Evolutionary conservation across 345 rosid genomes (phyloP).

Genomic region (Dipteronia sinensis): DNA sequence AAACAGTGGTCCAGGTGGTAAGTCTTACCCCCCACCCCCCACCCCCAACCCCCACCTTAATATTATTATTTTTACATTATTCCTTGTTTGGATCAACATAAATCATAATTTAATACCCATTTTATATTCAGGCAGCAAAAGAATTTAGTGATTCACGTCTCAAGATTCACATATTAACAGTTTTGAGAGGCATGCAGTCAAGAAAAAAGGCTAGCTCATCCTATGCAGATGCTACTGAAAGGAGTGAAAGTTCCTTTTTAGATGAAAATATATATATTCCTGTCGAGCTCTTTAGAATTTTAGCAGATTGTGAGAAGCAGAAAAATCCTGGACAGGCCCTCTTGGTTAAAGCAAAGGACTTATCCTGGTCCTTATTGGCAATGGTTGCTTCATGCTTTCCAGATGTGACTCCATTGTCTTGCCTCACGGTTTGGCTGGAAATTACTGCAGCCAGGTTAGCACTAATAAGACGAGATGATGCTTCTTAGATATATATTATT

Average conservation of each 20-base stretch:
- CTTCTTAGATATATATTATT: background rate
- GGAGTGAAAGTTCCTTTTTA: conserved; percentile 43
- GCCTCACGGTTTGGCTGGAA: conserved; percentile 96
- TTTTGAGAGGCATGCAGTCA: conserved; percentile 78
- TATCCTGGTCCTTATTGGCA: conserved; percentile 96
- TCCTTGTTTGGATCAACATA: background rate
- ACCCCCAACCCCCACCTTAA: background rate
- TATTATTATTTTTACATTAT: background rate
- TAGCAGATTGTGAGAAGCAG: conserved; percentile 91
- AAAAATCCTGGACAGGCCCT: conserved; percentile 81
- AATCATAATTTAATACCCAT: conserved; percentile 5
- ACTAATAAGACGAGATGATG: conserved; percentile 7
- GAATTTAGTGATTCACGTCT: conserved; percentile 91
- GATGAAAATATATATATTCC: conserved; percentile 64
- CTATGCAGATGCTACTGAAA: conserved; percentile 45
- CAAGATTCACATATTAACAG: conserved; percentile 80
- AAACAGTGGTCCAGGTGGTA: conserved; percentile 79
- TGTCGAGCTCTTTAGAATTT: conserved; percentile 80
- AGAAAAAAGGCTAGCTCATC: conserved; percentile 60
- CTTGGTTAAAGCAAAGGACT: conserved; percentile 81
- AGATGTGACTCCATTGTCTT: conserved; percentile 78
- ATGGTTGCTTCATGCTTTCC: conserved; percentile 95
- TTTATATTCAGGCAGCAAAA: conserved; percentile 65
- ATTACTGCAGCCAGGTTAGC: conserved; percentile 95
- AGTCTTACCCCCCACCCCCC: conserved; percentile 16